These are phyloP conservation scores for Leishmania aethiopica DNA, from an alignment of 208 protist genomes.

Conservation along the genomic window DNA sequence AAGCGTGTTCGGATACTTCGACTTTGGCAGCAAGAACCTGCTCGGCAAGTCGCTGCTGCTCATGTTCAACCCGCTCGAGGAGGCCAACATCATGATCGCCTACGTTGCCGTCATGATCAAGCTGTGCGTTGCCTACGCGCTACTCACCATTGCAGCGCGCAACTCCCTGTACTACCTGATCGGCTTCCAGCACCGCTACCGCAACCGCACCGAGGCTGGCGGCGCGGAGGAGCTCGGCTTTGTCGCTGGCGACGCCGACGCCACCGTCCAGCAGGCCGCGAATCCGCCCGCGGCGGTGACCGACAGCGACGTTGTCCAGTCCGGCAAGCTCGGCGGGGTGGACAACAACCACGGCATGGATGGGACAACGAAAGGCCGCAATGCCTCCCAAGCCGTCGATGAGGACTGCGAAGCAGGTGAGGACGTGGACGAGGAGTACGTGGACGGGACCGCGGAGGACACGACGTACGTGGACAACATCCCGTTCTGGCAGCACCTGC, in stretches of 20 bases:
- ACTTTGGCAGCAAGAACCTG: too few relatives aligned
- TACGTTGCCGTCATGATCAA: slow-evolving; percentile 66
- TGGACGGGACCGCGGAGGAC: slow-evolving; percentile 16
- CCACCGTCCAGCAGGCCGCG: neutral
- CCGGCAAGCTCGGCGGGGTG: too few relatives aligned
- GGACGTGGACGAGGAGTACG: neutral
- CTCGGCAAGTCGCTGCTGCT: too few relatives aligned
- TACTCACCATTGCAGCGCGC: slow-evolving; percentile 43
- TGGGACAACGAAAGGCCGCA: too few relatives aligned
- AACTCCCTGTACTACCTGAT: slow-evolving; percentile 64
- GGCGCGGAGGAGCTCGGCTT: neutral
- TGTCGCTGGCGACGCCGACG: neutral
- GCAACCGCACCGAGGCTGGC: slow-evolving; percentile 5
- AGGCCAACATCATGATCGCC: slow-evolving; percentile 43
- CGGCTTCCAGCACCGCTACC: slow-evolving; percentile 45
- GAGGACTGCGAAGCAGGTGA: too few relatives aligned
- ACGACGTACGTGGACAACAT: slow-evolving; percentile 53
- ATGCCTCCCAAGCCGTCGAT: too few relatives aligned
- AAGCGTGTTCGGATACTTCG: too few relatives aligned
- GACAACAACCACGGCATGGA: too few relatives aligned
- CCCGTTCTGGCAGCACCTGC: slow-evolving; percentile 42
- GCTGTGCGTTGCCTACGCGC: slow-evolving; percentile 56
- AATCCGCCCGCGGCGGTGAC: neutral
- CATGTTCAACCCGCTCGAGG: slow-evolving; percentile 54
- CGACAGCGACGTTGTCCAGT: neutral